phyloP scores from a whole-genome alignment of 768 basidiomycete species.

The Trametes sanguinea region DNA sequence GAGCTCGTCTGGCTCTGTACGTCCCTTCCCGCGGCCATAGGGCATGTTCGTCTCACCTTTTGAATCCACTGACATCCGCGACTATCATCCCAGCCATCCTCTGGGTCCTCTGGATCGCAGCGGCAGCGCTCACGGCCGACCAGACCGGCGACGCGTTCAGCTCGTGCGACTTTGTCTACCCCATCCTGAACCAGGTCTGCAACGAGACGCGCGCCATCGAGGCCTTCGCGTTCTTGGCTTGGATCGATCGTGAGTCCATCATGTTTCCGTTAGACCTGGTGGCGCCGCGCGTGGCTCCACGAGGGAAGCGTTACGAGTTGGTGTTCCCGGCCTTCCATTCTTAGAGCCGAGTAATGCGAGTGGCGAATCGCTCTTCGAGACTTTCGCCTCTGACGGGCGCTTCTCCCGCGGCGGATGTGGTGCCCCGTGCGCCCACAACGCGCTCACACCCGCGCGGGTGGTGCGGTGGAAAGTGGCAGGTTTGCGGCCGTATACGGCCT shows the following conservation, averaged over 20 bases:
- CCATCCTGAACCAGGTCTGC: constrained; percentile 26
- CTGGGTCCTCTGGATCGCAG: constrained; percentile 35
- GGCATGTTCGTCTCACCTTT: no score
- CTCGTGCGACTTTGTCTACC: constrained; percentile 21
- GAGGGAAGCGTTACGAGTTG: no score
- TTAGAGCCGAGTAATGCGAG: no score
- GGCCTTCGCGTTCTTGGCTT: constrained; percentile 32
- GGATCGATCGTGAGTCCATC: constrained; percentile 24
- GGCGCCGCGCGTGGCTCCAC: no score
- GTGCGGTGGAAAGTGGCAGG: no score
- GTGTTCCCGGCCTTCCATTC: no score
- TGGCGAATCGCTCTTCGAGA: no score
- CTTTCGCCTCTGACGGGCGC: no score
- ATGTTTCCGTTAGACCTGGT: background rate
- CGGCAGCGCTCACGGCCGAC: constrained; percentile 24
- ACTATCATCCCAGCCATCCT: constrained; percentile 25
- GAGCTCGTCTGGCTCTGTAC: constrained; percentile 33
- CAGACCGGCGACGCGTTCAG: constrained; percentile 11
- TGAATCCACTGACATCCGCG: background rate
- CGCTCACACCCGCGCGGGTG: no score
- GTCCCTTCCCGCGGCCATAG: background rate
- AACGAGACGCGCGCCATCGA: constrained; percentile 30
- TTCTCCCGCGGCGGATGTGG: no score
- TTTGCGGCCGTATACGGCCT: no score
- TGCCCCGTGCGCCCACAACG: no score